phyloP scores from a whole-genome alignment of 768 basidiomycete species.

The Krasilnikovozyma curviuscula region DNA sequence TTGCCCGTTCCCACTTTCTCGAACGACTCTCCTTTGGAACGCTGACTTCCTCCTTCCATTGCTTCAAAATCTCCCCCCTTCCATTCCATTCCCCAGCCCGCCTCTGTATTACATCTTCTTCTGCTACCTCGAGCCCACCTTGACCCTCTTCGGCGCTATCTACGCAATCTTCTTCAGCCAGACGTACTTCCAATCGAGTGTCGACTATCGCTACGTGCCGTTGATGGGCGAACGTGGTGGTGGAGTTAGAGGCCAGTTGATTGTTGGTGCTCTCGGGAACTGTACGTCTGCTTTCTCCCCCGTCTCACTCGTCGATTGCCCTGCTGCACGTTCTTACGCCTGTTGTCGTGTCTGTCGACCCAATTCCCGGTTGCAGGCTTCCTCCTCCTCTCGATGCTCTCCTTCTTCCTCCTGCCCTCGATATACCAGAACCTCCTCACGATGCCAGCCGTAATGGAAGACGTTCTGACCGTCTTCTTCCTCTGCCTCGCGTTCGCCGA shows the following conservation, averaged over 20 bases:
- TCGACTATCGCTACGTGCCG: conserved; percentile 13
- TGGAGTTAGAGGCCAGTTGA: conserved; percentile 18
- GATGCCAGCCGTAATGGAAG: conserved; percentile 16
- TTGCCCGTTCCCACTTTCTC: too few relatives aligned
- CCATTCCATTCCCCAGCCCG: too few relatives aligned
- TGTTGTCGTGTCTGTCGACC: neutral
- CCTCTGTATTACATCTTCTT: conserved; percentile 21
- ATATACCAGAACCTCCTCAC: conserved; percentile 12
- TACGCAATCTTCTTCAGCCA: conserved; percentile 20
- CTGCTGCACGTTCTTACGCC: neutral
- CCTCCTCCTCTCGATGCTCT: conserved; percentile 22
- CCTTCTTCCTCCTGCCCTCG: conserved; percentile 18
- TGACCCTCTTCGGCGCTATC: conserved; percentile 20
- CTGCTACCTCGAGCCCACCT: conserved; percentile 18
- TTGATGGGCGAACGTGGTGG: conserved; percentile 15
- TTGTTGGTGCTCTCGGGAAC: conserved; percentile 19
- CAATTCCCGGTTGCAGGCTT: conserved; percentile 15
- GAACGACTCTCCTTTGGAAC: too few relatives aligned
- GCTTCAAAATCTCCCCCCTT: too few relatives aligned
- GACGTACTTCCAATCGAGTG: conserved; percentile 16
- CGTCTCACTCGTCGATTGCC: neutral
- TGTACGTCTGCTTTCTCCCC: conserved; percentile 15
- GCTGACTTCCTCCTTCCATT: too few relatives aligned
- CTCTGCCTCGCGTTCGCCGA: conserved; percentile 23
- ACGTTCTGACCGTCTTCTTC: conserved; percentile 20